These are phyloP conservation scores for Trichosanthes truncata DNA, from an alignment of 306 rosid species.

Conservation along the genomic window DNA sequence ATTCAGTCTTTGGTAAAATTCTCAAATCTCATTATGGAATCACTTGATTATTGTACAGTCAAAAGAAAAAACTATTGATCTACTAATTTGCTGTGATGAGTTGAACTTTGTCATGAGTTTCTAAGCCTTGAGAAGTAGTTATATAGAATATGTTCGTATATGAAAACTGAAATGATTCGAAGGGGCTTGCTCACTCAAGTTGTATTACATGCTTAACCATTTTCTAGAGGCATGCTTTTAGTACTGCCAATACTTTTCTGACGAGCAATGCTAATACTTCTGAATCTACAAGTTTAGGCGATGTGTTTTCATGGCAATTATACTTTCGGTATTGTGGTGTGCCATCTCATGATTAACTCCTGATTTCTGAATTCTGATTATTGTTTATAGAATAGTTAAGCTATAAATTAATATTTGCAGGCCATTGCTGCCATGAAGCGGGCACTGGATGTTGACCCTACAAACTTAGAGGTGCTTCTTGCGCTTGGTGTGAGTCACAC, in stretches of 20 bases:
- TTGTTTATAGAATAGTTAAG: background rate
- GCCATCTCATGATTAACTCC: background rate
- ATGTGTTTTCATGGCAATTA: background rate
- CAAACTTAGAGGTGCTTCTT: constrained; percentile 97
- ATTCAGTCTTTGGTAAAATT: background rate
- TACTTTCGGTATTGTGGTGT: background rate
- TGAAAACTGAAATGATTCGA: background rate
- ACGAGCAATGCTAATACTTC: background rate
- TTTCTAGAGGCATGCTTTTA: background rate
- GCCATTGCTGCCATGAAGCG: constrained; percentile 99
- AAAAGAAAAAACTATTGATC: background rate
- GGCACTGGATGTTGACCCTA: constrained; percentile 90
- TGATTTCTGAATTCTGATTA: background rate
- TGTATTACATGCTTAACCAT: background rate
- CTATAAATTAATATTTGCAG: constrained; percentile 28
- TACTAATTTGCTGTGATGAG: background rate
- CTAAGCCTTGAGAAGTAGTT: background rate
- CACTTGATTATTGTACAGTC: background rate
- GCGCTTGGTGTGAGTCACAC: constrained; percentile 99
- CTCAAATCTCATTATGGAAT: background rate
- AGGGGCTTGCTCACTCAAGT: background rate
- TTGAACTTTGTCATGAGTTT: background rate
- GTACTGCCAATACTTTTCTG: background rate
- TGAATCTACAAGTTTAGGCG: background rate
- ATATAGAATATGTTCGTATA: background rate